Evolutionary conservation across 1,139 yeast genomes (phyloP), one percentile per base, ranked within the genome.

Genomic region (Hanseniaspora sp.): DNA sequence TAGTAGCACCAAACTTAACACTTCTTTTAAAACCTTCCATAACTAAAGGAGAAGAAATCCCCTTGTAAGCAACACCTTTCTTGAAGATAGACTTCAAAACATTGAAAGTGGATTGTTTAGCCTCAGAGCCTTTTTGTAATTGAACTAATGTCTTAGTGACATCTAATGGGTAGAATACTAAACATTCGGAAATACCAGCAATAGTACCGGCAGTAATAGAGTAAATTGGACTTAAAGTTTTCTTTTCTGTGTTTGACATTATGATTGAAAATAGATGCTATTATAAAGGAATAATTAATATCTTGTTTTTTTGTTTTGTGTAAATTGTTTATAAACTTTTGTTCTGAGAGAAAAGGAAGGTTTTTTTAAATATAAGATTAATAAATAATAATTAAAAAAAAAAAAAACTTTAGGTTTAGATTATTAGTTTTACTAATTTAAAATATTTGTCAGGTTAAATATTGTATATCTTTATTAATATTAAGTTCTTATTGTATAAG

Each of bases 1-100:
- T 98, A 67, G 94, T 92, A 59, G 97, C 96, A 55, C 97, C 97
- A 67, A 92, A 92, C 71, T 92, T 92, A 60, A 96, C 90, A 46
- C 98, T 98, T 74, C 90, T 76, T 76, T 92, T 92, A 59, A 98
- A 98, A n/a, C 98, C 98, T 69, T 92, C 99, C 98, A 92, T 92
- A 65, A 92, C 76, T 63, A 92, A 86, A 47, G 99, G 99, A 17
- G 98, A 96, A 34, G 84, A 73, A 63, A 92, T 92, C 60, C 98
- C 98, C 68, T 90, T 82, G 71, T 92, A 94, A 52, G 80, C 75
- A 44, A 98, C 99, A 71, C 94, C 99, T 60, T 79, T 83, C 63
- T 77, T 79, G 62, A 92, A 77, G 62, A 92, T 92, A 71, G 88
- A 87, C 62, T 77, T 72, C 61, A 94, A 70, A 67, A 95, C 86